These are phyloP conservation scores for Saussurea involucrata DNA, from an alignment of 129 eudicot genomes.

Conservation along the genomic window DNA sequence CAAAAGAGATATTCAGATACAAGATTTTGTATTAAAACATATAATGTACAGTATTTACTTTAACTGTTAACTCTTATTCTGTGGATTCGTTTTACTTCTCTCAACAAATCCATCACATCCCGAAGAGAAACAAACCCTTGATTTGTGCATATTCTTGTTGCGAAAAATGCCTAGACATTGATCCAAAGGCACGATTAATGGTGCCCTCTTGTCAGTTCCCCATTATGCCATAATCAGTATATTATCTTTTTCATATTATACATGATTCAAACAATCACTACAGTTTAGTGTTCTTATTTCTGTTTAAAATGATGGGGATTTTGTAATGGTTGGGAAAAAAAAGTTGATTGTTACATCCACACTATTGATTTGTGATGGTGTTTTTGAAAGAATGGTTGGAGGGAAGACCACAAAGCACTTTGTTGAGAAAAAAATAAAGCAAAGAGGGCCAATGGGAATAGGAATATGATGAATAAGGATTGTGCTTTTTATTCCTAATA, in stretches of 20 bases:
- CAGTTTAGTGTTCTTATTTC: background rate
- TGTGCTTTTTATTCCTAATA: slow-evolving; percentile 40
- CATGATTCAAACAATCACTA: background rate
- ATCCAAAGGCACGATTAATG: background rate
- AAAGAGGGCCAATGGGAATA: slow-evolving; percentile 18
- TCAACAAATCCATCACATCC: background rate
- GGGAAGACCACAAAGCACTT: slow-evolving; percentile 37
- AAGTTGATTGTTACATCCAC: slow-evolving; percentile 38
- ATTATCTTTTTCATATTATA: background rate
- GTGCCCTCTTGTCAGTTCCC: background rate
- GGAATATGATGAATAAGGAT: background rate
- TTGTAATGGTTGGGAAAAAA: slow-evolving; percentile 33
- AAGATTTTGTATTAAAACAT: background rate
- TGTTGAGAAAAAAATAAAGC: slow-evolving; percentile 8
- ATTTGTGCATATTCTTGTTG: background rate
- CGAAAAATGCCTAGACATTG: background rate
- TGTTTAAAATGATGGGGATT: slow-evolving; percentile 6
- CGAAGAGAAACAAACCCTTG: background rate
- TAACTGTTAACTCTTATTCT: background rate
- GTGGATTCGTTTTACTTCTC: background rate
- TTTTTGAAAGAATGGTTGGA: slow-evolving; percentile 32
- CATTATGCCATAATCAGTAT: background rate
- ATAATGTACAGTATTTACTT: background rate
- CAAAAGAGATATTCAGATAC: background rate
- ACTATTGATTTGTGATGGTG: slow-evolving; percentile 32